Base-by-base conservation (phyloP, 805 yeast genomes). In the Nakazawaea wickerhamii region DNA sequence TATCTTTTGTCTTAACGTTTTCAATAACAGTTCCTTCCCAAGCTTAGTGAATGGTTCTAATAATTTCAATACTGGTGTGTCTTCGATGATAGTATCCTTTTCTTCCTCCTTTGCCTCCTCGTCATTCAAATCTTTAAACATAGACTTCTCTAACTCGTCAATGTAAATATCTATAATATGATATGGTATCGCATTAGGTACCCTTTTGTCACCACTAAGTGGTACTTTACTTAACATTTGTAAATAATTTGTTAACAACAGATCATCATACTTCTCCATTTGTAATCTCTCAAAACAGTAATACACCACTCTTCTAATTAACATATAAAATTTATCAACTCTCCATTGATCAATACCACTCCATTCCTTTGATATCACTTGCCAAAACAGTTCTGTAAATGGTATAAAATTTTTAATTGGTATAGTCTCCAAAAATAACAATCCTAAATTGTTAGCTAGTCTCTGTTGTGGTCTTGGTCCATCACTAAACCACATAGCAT, bases 401-500 rank as follows among this genome's bases (percentile, higher is more conserved):
- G 55, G 54, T 42, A 66, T 50, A 57, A 75, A 70, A 60, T 69
- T 68, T 4, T 57, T 59, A 4, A 51, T 49, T 1, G 77, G 68
- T 13, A 75, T 64, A 18, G 64, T 62, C 14, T 65, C 64, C 14
- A 74, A 66, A 47, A 68, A 78, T 20, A 65, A 71, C 60, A 9
- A 51, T 38, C 91, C 95, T 48, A 93, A 66, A 33, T 76, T 79
- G 37, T 71, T 74, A 2, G 96, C 95, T 30, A 93, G 67, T 46
- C 81, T 67, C 61, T 89, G 96, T 63, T 93, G 99, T 19, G 95
- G 93, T 53, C 84, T 72, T 21, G 96, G 95, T 57, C 90, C 77
- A 61, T 93, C 99, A 58, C 95, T 77, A 65, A 84, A 88, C 98
- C 99, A 93, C 95, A 93, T 87, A 9, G 95, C 77, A 58, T 72